phyloP scores from a whole-genome alignment of 2,329 filamentous ascomycete genomes.

The Aspergillus niger region DNA sequence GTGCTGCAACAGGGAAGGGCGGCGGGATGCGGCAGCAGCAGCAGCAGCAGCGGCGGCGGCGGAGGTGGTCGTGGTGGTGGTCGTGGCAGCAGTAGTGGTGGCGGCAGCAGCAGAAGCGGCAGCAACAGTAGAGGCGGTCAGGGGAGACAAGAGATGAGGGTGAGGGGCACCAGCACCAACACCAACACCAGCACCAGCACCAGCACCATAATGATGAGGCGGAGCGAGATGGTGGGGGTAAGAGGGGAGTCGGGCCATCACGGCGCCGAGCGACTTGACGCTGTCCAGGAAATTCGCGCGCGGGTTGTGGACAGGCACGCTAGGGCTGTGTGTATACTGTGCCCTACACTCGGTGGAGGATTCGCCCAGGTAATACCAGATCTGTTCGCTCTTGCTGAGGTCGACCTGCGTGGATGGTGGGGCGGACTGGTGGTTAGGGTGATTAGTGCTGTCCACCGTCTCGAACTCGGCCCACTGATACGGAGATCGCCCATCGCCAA shows the following conservation, averaged over 20 bases:
- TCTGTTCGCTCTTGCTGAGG: constrained; percentile 68
- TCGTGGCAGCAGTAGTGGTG: constrained; percentile 22
- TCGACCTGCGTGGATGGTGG: constrained; percentile 69
- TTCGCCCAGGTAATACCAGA: constrained; percentile 88
- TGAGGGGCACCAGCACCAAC: constrained; percentile 8
- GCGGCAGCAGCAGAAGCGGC: constrained; percentile 17
- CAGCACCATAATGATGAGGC: constrained; percentile 13
- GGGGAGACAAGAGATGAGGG: constrained; percentile 18
- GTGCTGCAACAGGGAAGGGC: constrained; percentile 38
- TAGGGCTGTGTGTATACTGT: constrained; percentile 82
- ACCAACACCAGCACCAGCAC: not conserved
- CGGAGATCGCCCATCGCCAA: constrained; percentile 58
- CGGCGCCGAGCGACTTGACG: constrained; percentile 44
- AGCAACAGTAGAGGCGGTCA: constrained; percentile 9
- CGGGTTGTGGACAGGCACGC: constrained; percentile 50
- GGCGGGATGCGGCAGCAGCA: constrained; percentile 25
- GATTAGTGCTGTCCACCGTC: constrained; percentile 55
- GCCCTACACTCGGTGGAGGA: constrained; percentile 86
- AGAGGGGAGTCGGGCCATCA: constrained; percentile 29
- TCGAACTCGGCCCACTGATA: constrained; percentile 81
- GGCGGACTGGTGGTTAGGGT: constrained; percentile 58
- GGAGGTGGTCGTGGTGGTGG: constrained; percentile 17
- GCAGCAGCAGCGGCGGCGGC: constrained; percentile 18
- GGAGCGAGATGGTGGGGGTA: constrained; percentile 29
- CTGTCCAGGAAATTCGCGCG: constrained; percentile 54